Evolutionary conservation across 352 stramenopile species (phyloP).

Genomic region (Peronosclerospora sorghi): DNA sequence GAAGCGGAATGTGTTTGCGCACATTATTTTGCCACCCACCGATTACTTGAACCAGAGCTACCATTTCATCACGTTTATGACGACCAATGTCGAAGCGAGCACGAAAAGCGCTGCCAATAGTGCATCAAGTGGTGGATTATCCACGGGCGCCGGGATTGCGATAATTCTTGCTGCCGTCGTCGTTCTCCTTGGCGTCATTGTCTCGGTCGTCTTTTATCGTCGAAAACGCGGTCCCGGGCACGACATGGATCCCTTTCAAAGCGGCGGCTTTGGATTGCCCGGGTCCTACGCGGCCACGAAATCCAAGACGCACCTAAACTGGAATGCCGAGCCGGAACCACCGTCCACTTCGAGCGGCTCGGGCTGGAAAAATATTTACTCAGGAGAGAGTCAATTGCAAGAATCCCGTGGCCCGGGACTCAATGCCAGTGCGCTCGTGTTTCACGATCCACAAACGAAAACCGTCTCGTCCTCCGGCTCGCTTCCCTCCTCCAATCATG

Average conservation of each 20-base stretch:
- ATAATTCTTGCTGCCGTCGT: constrained; percentile 36
- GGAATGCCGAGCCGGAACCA: constrained; percentile 38
- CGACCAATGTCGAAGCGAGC: constrained; percentile 23
- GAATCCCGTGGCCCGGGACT: constrained; percentile 34
- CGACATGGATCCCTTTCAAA: constrained; percentile 40
- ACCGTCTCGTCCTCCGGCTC: constrained; percentile 56
- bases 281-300: constrained; percentile 36
- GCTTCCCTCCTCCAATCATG: constrained; percentile 27
- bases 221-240: constrained; percentile 30
- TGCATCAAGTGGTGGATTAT: constrained; percentile 19
- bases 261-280: constrained; percentile 40
- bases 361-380: constrained; percentile 40
- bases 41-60: constrained; percentile 51
- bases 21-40: constrained; percentile 53
- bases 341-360: constrained; percentile 16
- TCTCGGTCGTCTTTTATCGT: constrained; percentile 50
- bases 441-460: constrained; percentile 54
- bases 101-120: constrained; percentile 5
- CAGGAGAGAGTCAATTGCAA: constrained; percentile 23
- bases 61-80: constrained; percentile 73
- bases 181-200: constrained; percentile 30
- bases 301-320: constrained; percentile 47
- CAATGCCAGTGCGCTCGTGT: constrained; percentile 50
- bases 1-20: constrained; percentile 67
- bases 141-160: constrained; percentile 29